phyloP scores from a whole-genome alignment of 2,329 filamentous ascomycete genomes.

The Boeremia exigua region DNA sequence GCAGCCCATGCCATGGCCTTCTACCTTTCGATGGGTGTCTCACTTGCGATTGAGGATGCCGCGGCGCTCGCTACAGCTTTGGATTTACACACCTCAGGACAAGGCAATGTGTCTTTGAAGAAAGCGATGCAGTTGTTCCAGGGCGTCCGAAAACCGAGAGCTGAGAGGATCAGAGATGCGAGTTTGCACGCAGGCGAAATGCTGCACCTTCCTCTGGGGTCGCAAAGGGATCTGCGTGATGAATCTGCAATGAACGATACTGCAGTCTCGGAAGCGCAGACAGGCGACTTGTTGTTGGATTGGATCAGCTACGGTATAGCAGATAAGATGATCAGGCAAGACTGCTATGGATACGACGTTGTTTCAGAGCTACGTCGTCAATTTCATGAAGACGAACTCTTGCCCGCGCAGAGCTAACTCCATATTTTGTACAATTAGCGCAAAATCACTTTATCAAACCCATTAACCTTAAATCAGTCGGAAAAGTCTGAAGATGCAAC shows the following conservation, averaged over 20 bases:
- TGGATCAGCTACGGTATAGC: conserved; percentile 22
- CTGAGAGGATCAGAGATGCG: conserved; percentile 20
- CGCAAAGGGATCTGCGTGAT: conserved; percentile 10
- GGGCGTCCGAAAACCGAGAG: conserved; percentile 19
- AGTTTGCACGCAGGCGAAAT: conserved; percentile 22
- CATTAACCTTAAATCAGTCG: too few relatives aligned
- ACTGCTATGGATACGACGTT: conserved; percentile 28
- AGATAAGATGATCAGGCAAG: conserved; percentile 16
- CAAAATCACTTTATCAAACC: too few relatives aligned
- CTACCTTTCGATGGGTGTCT: conserved; percentile 27
- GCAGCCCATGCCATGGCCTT: conserved; percentile 26
- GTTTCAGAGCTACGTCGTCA: neutral
- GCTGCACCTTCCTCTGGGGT: conserved; percentile 19
- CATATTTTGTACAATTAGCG: too few relatives aligned
- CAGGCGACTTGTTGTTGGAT: conserved; percentile 5
- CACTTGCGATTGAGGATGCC: conserved; percentile 29
- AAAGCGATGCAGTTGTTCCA: conserved; percentile 18
- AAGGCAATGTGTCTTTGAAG: neutral
- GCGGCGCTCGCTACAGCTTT: conserved; percentile 10
- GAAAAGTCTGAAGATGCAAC: too few relatives aligned
- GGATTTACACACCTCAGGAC: neutral
- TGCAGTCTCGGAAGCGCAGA: neutral
- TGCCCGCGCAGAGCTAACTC: neutral
- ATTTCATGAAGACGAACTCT: neutral
- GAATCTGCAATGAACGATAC: conserved; percentile 11